These are phyloP conservation scores for Aspergillus neoniger DNA, from an alignment of 2,329 filamentous ascomycete species.

Conservation along the genomic window DNA sequence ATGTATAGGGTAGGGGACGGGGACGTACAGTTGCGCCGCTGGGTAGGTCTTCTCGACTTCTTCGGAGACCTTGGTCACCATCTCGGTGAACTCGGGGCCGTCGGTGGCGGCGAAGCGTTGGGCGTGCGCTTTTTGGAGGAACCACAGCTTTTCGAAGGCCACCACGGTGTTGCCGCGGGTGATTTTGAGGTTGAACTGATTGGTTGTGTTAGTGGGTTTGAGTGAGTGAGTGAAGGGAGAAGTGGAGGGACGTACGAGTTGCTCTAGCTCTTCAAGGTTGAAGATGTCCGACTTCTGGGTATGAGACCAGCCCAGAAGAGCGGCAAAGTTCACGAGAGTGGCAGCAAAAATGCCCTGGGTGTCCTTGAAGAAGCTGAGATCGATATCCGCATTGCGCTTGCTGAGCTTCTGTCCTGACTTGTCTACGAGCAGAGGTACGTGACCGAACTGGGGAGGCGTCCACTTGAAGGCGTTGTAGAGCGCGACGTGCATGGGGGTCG, in stretches of 20 bases:
- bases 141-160: slow-evolving; percentile 74
- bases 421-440: slow-evolving; percentile 74
- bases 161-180: slow-evolving; percentile 89
- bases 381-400: slow-evolving; percentile 74
- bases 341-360: slow-evolving; percentile 63
- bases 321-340: slow-evolving; percentile 76
- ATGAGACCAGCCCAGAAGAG: slow-evolving; percentile 82
- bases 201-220: background rate
- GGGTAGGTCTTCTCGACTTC: slow-evolving; percentile 28
- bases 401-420: slow-evolving; percentile 74
- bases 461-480: slow-evolving; percentile 79
- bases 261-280: slow-evolving; percentile 68
- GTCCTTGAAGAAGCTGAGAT: slow-evolving; percentile 60
- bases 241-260: slow-evolving; percentile 56
- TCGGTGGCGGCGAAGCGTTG: slow-evolving; percentile 49
- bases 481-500: slow-evolving; percentile 75
- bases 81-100: slow-evolving; percentile 44
- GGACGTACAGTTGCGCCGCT: slow-evolving; percentile 33
- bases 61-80: slow-evolving; percentile 40
- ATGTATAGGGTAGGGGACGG: too few relatives aligned
- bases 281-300: slow-evolving; percentile 68
- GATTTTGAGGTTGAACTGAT: slow-evolving; percentile 78
- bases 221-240: background rate
- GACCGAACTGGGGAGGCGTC: slow-evolving; percentile 73
- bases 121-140: slow-evolving; percentile 74